Percentiles rank a stretch among this genome's conserved stretches.
Conservation (phyloP, 495 filamentous ascomycete genomes). For the Hypoxylon intermedium region DNA sequence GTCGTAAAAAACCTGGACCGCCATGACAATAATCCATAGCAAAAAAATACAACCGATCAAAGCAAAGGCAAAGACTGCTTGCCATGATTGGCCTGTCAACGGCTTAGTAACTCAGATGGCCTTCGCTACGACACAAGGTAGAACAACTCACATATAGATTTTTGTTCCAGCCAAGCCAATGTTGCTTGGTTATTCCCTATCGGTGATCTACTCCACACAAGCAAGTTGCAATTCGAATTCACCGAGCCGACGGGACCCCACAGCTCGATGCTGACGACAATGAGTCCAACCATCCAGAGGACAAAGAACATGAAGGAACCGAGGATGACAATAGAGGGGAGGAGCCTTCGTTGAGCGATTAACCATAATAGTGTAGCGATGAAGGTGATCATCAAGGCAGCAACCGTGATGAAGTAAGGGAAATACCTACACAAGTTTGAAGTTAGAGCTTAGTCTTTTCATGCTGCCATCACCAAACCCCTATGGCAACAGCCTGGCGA, state of each 20-base stretch:
- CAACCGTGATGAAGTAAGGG: constrained; percentile 83
- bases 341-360: constrained; percentile 76
- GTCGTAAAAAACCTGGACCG: constrained; percentile 82
- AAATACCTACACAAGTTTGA: constrained; percentile 74
- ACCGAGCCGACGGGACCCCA: constrained; percentile 81
- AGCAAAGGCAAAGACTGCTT: constrained; percentile 70
- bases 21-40: constrained; percentile 94
- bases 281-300: constrained; percentile 88
- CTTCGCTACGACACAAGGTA: not conserved
- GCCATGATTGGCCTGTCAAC: constrained; percentile 60
- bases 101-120: constrained; percentile 23
- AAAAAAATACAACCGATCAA: constrained; percentile 84
- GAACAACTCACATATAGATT: constrained; percentile 76
- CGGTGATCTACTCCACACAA: constrained; percentile 64
- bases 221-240: constrained; percentile 78
- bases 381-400: constrained; percentile 74
- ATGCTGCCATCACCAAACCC: too few species aligned
- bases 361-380: constrained; percentile 74
- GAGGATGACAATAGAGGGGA: constrained; percentile 89
- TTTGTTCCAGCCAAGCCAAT: constrained; percentile 86
- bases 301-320: constrained; percentile 93
- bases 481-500: too few species aligned
- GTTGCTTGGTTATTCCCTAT: constrained; percentile 72
- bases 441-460: too few species aligned
- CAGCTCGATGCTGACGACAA: constrained; percentile 87